Base-by-base conservation (phyloP, 495 filamentous ascomycete species). In the Ascodesmis nigricans region DNA sequence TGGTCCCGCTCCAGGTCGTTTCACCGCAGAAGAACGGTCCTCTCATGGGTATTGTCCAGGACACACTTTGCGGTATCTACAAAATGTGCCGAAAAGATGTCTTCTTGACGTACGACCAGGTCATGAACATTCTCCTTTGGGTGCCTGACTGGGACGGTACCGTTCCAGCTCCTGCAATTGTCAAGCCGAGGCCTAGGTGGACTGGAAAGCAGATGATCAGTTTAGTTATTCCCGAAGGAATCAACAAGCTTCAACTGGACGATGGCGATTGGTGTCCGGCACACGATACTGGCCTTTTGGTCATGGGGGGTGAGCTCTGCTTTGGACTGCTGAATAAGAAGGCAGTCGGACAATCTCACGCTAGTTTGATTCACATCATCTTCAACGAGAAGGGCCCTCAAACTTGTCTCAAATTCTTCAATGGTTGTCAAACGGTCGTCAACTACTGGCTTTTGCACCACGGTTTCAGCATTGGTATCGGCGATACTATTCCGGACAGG, bases 31-130 rank as follows among this genome's bases (percentile, higher is more conserved):
- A 83, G 39, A 99, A 99, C 54, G 76, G 75, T 28, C 87, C 87
- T 26, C 68, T 99, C 31, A 99, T 99, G 87, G 87, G 87, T 67
- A 99, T 99, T 45, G 90, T 99, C 13, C 87, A 99, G 53, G 87
- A 99, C 53, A 91, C 87, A 23, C 62, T 99, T 33, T 84, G 80
- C 46, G 87, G 87, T 56, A 76, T 84, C 36, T 99, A 92, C 63
- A 95, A 95, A 59, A 71, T 99, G 43, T 84, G 76, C 44, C 77
- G 87, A 30, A 70, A 84, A 46, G 87, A 99, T 57, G 67, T 77
- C 5, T 92, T 99, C 58, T 57, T 99, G 40, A 74, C 66, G 17
- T 78, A 79, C 53, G 76, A 91, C 36, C 65, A 87, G 52, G 72
- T 95, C 27, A 92, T 92, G 79, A 87, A 92, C 47, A 59, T 87